A percentile compares a stretch with the other conserved stretches of the same genome.
Conservation (phyloP, 2,329 filamentous ascomycete genomes). For the Epichloe coenophiala region DNA sequence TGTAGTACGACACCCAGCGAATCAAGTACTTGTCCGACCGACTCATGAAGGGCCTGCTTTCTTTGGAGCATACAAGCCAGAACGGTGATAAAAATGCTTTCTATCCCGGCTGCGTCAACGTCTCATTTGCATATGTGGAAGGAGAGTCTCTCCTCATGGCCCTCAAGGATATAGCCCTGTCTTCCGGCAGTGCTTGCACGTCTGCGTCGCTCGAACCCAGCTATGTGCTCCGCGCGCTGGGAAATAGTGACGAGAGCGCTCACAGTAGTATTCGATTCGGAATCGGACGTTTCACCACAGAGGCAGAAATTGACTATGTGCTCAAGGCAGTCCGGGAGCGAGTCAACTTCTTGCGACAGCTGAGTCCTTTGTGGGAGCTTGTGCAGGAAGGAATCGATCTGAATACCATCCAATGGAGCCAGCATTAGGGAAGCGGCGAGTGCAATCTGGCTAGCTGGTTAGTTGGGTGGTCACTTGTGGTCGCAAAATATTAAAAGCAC, state of each 20-base stretch:
- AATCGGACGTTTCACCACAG: constrained; percentile 92
- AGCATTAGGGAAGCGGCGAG: constrained; percentile 49
- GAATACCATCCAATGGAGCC: constrained; percentile 95
- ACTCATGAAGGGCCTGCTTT: constrained; percentile 66
- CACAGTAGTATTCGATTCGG: constrained; percentile 97
- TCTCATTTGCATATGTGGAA: constrained; percentile 97
- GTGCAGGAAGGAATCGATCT: constrained; percentile 94
- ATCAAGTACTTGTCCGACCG: constrained; percentile 73
- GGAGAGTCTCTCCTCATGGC: constrained; percentile 97
- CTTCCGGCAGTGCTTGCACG: constrained; percentile 92
- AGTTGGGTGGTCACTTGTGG: neutral
- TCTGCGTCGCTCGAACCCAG: constrained; percentile 93
- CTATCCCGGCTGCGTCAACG: constrained; percentile 95
- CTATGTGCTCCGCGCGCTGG: constrained; percentile 86
- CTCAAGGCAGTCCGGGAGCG: constrained; percentile 84
- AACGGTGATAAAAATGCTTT: constrained; percentile 76
- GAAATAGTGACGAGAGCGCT: constrained; percentile 92
- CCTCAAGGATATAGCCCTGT: constrained; percentile 92
- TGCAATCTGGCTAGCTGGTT: neutral
- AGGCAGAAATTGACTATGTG: constrained; percentile 92
- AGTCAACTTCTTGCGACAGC: constrained; percentile 82
- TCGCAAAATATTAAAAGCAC: neutral
- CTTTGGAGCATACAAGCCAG: constrained; percentile 82
- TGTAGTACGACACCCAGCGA: constrained; percentile 83
- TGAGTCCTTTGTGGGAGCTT: constrained; percentile 93